These are phyloP conservation scores for Talaromyces amestolkiae DNA, from an alignment of 2,329 filamentous ascomycete species.

Conservation along the genomic window DNA sequence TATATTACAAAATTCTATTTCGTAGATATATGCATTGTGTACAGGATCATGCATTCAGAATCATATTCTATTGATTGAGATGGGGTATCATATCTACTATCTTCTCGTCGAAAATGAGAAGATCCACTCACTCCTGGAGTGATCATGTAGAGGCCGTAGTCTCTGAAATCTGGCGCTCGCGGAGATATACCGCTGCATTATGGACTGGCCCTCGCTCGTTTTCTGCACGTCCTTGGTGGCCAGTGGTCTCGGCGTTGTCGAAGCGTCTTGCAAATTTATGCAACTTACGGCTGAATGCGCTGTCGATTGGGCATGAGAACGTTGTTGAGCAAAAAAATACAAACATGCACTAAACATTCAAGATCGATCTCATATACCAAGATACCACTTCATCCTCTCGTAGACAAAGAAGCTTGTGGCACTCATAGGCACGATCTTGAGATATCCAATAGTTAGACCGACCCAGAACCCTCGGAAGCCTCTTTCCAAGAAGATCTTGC, in stretches of 20 bases:
- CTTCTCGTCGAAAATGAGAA: background rate
- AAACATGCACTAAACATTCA: background rate
- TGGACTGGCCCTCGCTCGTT: background rate
- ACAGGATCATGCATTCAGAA: background rate
- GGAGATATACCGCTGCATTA: background rate
- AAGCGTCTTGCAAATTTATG: too few species aligned
- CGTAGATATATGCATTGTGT: background rate
- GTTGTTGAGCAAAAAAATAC: too few species aligned
- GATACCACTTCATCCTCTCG: conserved; percentile 61
- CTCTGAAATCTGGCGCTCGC: background rate
- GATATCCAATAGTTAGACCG: conserved; percentile 88
- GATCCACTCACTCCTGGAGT: background rate
- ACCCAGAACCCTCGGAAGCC: conserved; percentile 85
- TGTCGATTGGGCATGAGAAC: background rate
- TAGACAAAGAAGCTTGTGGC: conserved; percentile 71
- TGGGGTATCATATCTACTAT: conserved; percentile 11
- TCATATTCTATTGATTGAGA: background rate
- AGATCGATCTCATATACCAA: conserved; percentile 55
- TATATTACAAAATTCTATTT: background rate
- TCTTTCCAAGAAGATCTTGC: conserved; percentile 69
- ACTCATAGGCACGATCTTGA: conserved; percentile 87
- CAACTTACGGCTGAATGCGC: too few species aligned
- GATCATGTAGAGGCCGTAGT: background rate
- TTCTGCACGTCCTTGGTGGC: background rate
- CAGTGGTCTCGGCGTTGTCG: background rate